Conservation (phyloP, 176 grass and related monocot species). For the Musa schizocarpa region DNA sequence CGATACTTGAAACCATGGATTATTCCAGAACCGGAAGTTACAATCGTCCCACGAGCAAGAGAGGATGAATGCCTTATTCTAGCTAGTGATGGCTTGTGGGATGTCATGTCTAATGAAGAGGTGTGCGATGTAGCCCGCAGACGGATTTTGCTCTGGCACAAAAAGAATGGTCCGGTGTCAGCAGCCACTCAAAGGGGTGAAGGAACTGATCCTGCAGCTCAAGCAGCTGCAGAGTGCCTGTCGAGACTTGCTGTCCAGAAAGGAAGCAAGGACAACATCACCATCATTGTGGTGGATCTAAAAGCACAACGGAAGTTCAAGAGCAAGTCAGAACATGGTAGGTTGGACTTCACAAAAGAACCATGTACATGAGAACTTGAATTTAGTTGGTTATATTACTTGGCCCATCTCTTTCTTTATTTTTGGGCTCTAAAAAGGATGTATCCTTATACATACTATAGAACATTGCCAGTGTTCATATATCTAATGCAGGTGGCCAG, state of each 20-base stretch:
- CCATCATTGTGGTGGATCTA: slow-evolving; percentile 73
- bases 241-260: slow-evolving; percentile 70
- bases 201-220: slow-evolving; percentile 40
- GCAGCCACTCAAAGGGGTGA: slow-evolving; percentile 35
- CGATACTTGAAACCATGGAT: slow-evolving; percentile 96
- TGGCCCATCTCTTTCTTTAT: slow-evolving; percentile 30
- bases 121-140: slow-evolving; percentile 70
- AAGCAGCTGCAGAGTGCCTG: slow-evolving; percentile 80
- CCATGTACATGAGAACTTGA: slow-evolving; percentile 5
- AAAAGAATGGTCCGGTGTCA: slow-evolving; percentile 41
- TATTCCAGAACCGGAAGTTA: slow-evolving; percentile 76
- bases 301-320: slow-evolving; percentile 92
- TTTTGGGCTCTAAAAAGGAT: slow-evolving; percentile 30
- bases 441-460: slow-evolving; percentile 45
- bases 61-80: slow-evolving; percentile 84
- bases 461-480: slow-evolving; percentile 34
- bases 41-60: slow-evolving; percentile 61
- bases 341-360: slow-evolving; percentile 22
- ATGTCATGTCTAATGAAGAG: slow-evolving; percentile 79
- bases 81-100: slow-evolving; percentile 84
- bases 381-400: slow-evolving; percentile 23
- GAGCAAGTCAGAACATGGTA: slow-evolving; percentile 46
- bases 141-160: slow-evolving; percentile 72
- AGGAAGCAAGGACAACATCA: slow-evolving; percentile 96
- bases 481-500: slow-evolving; percentile 35